Evolutionary conservation across 495 filamentous ascomycete species (phyloP), one percentile per base, ranked within the genome.

Genomic region (Penicillium turbatum): DNA sequence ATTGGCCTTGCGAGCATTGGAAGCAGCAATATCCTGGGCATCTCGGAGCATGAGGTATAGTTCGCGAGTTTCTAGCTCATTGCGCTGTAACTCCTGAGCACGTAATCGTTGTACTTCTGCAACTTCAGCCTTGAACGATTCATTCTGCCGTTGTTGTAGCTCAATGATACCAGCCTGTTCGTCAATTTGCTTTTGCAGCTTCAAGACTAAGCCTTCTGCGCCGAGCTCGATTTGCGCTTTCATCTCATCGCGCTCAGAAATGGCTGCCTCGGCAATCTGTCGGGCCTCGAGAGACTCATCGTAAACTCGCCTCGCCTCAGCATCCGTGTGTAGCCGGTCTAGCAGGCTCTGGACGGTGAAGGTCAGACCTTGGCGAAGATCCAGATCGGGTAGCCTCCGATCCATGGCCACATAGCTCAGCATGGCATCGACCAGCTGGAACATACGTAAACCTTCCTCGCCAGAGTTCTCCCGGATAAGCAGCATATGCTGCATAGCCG

Each of bases 351-450:
- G 93, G 36, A 98, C 93, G 3, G 95, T 96, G 65, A 97, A 97
- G 66, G 92, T 96, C 60, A 98, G 81, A 55, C 91, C 95, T 63
- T 96, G 91, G 71, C 95, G 95, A 50, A 98, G 82, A 65, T 98
- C 93, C 80, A 98, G 90, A 72, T 98, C 92, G 37, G 93, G 95
- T 55, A 97, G 70, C 47, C 93, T 82, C 57, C 93, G 85, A 69
- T 98, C 93, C 95, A 98, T 98, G 51, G 92, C 93, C 53, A 98
- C 93, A 69, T 98, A 97, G 72, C 89, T 95, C 54, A 98, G 84
- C 89, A 98, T 98, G 8, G 89, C 85, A 67, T 98, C 93, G 8
- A 97, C 92, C 9, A 98, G 82, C 76, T 98, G 93, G 74, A 97
- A 98, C 90, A 97, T 95, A 29, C 91, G 85, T 30, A 97, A 71